Evolutionary conservation across 164 flowering plant species (phyloP), one percentile per base, ranked within the genome.

Genomic region (Vitis cinerea): DNA sequence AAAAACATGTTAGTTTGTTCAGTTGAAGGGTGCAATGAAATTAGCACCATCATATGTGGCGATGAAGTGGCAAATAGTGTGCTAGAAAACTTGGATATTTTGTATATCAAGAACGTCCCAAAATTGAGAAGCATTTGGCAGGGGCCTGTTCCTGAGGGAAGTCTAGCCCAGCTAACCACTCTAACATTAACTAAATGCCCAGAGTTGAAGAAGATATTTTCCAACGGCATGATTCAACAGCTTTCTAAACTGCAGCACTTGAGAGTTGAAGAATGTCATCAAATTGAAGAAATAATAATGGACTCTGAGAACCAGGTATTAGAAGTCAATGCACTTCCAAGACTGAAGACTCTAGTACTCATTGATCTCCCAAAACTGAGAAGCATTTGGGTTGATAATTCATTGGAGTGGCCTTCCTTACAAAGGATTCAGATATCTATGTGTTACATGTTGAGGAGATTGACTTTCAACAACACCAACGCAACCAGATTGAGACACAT

Each of bases 331-430:
- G 27, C 4, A 10, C 55, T 74, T 8, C 70, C 73, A 7, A 74
- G 14, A 10, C 7, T 74, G 10, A 53, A 65, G 48, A 53, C 15
- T 1, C 50, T 74, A 2, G 52, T 13, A 31, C 70, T 74, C 10
- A 4, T 37, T 9, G 47, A 58, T n/a, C 23, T 74, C 17, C 66
- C 63, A 52, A 50, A 23, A 4, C 55, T 74, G 4, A 47, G 7
- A 17, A 59, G 19, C 16, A 60, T 74, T 7, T n/a, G 52, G 9
- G 37, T 11, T 1, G 16, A 37, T 65, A 63, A 60, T 3, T 64
- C 29, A 17, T 60, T 69, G 55, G 50, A 50, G 27, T 74, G 69
- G 66, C 73, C 64, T 3, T 51, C 69, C 8, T 44, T 74, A 55
- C 62, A 65, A 51, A 51, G 16, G 9, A 1, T 74, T 10, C 50